Evolutionary conservation across 495 filamentous ascomycete species (phyloP).

Genomic region (Darksidea phi): DNA sequence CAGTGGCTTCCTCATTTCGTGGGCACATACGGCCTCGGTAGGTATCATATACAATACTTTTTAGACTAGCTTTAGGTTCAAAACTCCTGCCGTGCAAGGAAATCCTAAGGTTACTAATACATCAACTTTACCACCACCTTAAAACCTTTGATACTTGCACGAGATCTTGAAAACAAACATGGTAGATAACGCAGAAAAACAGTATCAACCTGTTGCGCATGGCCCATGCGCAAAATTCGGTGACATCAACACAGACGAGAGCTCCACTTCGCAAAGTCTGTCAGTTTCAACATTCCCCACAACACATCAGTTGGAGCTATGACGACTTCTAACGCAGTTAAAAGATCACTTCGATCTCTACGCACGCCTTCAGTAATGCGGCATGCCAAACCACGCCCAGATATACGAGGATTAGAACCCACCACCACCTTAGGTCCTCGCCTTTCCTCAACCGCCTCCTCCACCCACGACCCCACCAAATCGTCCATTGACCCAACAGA

Average conservation of each 20-base stretch:
- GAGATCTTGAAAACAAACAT: no score
- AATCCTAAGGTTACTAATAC: no score
- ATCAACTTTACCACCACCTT: no score
- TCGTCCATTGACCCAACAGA: conserved; percentile 69
- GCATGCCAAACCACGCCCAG: no score
- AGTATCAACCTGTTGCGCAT: no score
- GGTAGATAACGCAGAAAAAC: no score
- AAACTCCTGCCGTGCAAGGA: no score
- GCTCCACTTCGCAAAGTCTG: neutral
- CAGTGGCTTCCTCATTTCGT: no score
- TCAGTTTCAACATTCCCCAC: neutral
- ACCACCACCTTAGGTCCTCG: neutral
- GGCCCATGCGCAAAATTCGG: conserved; percentile 16
- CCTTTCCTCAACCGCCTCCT: neutral
- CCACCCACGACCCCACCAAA: neutral
- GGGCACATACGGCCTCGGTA: no score
- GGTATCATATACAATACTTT: no score
- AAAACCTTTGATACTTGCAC: no score
- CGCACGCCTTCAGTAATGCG: neutral
- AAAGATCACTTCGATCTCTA: neutral
- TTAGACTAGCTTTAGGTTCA: no score
- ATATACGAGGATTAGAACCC: neutral
- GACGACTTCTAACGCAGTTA: neutral
- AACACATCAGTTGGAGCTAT: conserved; percentile 6
- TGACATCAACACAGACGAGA: conserved; percentile 19